Percentiles rank a stretch among this genome's conserved stretches.
Conservation (phyloP, 2,329 filamentous ascomycete species). For the Paraconiothyrium brasiliense region DNA sequence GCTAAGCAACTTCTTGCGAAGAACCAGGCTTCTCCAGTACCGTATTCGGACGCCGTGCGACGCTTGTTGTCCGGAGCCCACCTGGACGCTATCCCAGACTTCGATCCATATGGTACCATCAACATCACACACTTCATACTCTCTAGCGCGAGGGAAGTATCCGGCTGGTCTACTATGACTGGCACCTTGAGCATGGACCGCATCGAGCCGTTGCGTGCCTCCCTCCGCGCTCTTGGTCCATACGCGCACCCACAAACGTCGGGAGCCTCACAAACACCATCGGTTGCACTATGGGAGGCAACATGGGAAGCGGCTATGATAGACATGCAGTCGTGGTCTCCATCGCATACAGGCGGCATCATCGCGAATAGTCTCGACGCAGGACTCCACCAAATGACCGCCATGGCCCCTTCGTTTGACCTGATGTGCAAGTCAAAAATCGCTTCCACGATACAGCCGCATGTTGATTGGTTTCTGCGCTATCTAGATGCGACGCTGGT, state of each 20-base stretch:
- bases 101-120: conserved; percentile 34
- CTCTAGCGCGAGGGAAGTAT: conserved; percentile 35
- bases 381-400: conserved; percentile 25
- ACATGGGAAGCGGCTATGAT: conserved; percentile 38
- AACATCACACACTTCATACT: conserved; percentile 35
- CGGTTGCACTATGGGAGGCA: conserved; percentile 25
- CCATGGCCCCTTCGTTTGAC: conserved; percentile 27
- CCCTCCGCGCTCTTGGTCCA: conserved; percentile 26
- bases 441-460: conserved; percentile 26
- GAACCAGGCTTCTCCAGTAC: conserved; percentile 19
- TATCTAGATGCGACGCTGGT: conserved; percentile 27
- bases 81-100: conserved; percentile 24
- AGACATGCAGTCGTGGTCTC: conserved; percentile 36
- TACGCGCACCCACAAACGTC: conserved; percentile 19
- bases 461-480: conserved; percentile 35
- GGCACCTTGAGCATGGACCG: conserved; percentile 34
- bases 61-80: conserved; percentile 23
- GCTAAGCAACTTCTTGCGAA: conserved; percentile 23
- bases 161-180: conserved; percentile 36
- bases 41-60: conserved; percentile 29
- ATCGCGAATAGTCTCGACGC: conserved; percentile 30
- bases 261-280: conserved; percentile 11
- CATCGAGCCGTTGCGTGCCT: conserved; percentile 27
- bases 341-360: conserved; percentile 36
- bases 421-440: conserved; percentile 28